A percentile compares a stretch with the other conserved stretches of the same genome.
phyloP scores from a whole-genome alignment of 345 rosid species.

The Syzygium aqueum region DNA sequence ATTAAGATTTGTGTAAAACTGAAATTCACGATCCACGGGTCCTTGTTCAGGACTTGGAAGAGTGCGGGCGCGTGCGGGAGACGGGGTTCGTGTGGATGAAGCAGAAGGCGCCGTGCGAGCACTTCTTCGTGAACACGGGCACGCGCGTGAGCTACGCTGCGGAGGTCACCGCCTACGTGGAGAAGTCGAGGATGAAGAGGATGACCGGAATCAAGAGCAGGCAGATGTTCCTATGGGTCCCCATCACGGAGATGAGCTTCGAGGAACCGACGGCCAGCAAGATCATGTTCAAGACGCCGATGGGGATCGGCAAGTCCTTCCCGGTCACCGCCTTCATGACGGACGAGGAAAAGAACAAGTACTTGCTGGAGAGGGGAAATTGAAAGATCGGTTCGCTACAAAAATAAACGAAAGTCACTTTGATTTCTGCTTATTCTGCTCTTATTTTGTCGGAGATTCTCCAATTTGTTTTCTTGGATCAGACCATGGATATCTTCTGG shows the following conservation, averaged over 20 bases:
- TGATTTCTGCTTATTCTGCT: neutral
- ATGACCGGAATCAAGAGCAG: constrained; percentile 91
- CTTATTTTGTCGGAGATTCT: neutral
- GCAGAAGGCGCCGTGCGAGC: constrained; percentile 64
- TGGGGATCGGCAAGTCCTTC: constrained; percentile 84
- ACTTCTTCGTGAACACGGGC: constrained; percentile 50
- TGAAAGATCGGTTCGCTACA: neutral
- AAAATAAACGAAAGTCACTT: neutral
- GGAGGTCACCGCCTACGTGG: constrained; percentile 83
- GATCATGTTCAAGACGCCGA: constrained; percentile 71
- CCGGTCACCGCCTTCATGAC: constrained; percentile 61
- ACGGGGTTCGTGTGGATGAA: constrained; percentile 97
- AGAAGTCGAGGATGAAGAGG: constrained; percentile 73
- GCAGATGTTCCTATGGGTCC: constrained; percentile 85
- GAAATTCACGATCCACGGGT: neutral
- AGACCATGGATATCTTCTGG: neutral
- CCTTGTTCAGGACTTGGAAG: constrained; percentile 42
- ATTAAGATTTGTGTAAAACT: neutral
- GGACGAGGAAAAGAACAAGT: constrained; percentile 52
- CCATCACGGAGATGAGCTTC: constrained; percentile 70
- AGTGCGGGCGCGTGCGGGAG: constrained; percentile 72
- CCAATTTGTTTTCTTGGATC: neutral
- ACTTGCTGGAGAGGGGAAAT: constrained; percentile 7
- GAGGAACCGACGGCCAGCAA: constrained; percentile 36
- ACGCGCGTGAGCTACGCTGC: constrained; percentile 53